A percentile compares a stretch with the other conserved stretches of the same genome.
These are phyloP conservation scores for Zoysia matrella DNA, from an alignment of 202 grass and related monocot species.

Conservation along the genomic window DNA sequence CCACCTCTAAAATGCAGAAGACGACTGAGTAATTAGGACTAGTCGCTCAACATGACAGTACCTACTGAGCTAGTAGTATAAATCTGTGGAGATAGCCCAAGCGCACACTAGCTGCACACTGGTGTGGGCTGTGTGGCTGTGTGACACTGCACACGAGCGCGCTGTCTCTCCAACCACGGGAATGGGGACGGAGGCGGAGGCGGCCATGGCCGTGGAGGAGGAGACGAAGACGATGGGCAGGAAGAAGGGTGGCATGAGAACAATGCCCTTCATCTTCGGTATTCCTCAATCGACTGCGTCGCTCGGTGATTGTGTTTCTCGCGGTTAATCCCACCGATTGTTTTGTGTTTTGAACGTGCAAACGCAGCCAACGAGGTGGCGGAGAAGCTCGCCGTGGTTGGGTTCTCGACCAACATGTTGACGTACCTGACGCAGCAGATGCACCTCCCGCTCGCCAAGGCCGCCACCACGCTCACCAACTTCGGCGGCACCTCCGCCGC, in stretches of 20 bases:
- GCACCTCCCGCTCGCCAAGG: conserved; percentile 83
- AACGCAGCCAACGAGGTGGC: conserved; percentile 73
- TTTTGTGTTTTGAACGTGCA: background rate
- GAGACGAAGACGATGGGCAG: conserved; percentile 9
- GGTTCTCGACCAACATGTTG: conserved; percentile 80
- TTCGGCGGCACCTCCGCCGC: conserved; percentile 77
- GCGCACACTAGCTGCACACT: background rate
- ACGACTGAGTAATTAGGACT: too few species aligned
- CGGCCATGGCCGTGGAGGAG: conserved; percentile 39
- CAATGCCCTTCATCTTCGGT: conserved; percentile 96
- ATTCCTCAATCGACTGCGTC: background rate
- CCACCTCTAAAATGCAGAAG: too few species aligned
- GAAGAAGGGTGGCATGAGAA: conserved; percentile 70
- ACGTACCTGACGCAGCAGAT: conserved; percentile 89
- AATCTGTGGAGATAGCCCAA: conserved; percentile 20
- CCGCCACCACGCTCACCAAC: conserved; percentile 87
- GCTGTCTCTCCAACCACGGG: background rate
- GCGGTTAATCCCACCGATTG: background rate
- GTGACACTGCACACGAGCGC: background rate
- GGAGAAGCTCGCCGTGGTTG: conserved; percentile 86
- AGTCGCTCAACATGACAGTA: background rate
- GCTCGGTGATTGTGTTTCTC: background rate
- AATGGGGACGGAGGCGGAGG: background rate
- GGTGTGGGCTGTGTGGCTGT: background rate
- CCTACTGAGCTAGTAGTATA: conserved; percentile 7